phyloP scores from a whole-genome alignment of 345 rosid species.

The Hibiscus tridactylites region DNA sequence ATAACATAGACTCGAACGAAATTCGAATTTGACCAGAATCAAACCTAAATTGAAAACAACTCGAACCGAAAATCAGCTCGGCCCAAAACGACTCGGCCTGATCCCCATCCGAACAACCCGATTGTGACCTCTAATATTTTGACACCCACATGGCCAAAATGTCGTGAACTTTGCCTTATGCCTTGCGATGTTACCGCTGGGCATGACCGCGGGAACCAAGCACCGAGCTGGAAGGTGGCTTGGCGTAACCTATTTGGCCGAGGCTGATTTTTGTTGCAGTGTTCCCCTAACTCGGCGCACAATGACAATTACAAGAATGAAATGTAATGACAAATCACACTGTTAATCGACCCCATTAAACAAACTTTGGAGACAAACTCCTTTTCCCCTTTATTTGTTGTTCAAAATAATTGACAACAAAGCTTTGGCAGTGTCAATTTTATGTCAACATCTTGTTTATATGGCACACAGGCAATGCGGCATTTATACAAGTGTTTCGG shows the following conservation, averaged over 20 bases:
- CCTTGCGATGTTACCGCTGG: neutral
- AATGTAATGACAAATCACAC: neutral
- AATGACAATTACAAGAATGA: conserved; percentile 2
- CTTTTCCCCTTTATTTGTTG: neutral
- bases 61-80: neutral
- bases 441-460: neutral
- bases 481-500: neutral
- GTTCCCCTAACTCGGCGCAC: conserved; percentile 1
- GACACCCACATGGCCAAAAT: neutral
- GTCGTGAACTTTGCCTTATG: neutral
- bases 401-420: conserved; percentile 4
- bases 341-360: conserved; percentile 8
- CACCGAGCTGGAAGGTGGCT: neutral
- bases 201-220: neutral
- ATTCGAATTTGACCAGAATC: too few species aligned
- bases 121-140: neutral
- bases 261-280: neutral
- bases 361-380: neutral
- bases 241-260: neutral
- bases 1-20: too few species aligned
- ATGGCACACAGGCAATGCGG: neutral
- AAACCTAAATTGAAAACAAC: too few species aligned
- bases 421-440: neutral
- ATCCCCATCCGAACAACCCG: too few species aligned
- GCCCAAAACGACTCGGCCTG: too few species aligned